Evolutionary conservation across 805 yeast genomes (phyloP).

Genomic region (Aciculoconidium aculeatum): DNA sequence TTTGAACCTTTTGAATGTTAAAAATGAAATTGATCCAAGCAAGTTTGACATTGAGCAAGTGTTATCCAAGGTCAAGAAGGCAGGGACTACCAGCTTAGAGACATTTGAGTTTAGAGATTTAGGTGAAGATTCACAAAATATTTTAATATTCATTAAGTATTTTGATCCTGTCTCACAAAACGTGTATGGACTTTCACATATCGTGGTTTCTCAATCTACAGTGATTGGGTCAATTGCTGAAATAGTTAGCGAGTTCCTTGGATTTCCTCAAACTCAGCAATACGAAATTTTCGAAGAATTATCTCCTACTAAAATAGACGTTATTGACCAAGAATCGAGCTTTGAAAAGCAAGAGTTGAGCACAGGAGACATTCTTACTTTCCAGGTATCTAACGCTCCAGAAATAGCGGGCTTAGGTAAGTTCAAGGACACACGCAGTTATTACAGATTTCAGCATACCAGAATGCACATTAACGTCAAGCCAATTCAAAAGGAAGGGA

Average conservation of each 20-base stretch:
- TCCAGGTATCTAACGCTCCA: conserved; percentile 24
- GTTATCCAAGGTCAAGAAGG: conserved; percentile 12
- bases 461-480: conserved; percentile 55
- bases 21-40: conserved; percentile 13
- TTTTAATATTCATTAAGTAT: conserved; percentile 49
- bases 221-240: conserved; percentile 36
- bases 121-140: conserved; percentile 15
- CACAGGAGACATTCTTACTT: conserved; percentile 61
- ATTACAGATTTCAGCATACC: conserved; percentile 50
- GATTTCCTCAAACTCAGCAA: conserved; percentile 26
- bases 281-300: conserved; percentile 55
- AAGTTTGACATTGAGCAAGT: conserved; percentile 19
- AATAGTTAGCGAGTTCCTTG: conserved; percentile 36
- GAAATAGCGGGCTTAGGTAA: conserved; percentile 11
- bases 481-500: conserved; percentile 40
- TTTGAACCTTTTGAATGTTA: conserved; percentile 17
- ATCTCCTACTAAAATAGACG: conserved; percentile 46
- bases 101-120: conserved; percentile 11
- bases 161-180: conserved; percentile 54
- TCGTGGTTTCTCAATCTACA: conserved; percentile 45
- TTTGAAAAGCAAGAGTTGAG: conserved; percentile 54
- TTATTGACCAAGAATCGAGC: conserved; percentile 31
- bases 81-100: conserved; percentile 8
- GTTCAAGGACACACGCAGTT: conserved; percentile 33
- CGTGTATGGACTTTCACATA: conserved; percentile 63